Evolutionary conservation across 2,329 filamentous ascomycete genomes (phyloP), one percentile per base, ranked within the genome.

Genomic region (Ophiosphaerella narmari): DNA sequence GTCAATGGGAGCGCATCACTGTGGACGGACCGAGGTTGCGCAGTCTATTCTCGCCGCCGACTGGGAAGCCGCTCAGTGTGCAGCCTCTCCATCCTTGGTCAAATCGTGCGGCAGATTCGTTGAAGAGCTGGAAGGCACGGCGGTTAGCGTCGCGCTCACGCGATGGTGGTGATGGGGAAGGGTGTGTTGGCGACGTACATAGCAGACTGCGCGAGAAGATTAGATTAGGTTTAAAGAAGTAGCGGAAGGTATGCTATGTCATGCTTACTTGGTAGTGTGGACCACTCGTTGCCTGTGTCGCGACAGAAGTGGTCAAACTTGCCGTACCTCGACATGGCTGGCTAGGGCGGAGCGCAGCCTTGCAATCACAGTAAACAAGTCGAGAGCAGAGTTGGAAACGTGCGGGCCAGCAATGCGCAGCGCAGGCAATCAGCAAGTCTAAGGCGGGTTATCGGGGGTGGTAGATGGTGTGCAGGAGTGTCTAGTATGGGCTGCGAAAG

Each of bases 1-100:
- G 41, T 24, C 39, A 12, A 40, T 47, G 39, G 47, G 35, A 49
- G 47, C 46, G 53, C 37, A 39, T 41, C 32, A 14, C 18, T 21
- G 36, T 24, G 45, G n/a, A 78, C 84, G 65, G 75, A 90, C 89
- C 94, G 60, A 99, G 72, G 70, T 99, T 99, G 32, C 87, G 89
- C 34, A 99, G 77, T 64, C 88, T 76, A 57, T 82, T 78, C 46
- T 77, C 84, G 63, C 80, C 79, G 59, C 85, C 84, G 57, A 97
- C 77, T 7, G 82, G 66, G 61, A 97, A 94, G 57, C 93, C 93
- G 24, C 63, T 82, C 60, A 97, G 78, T 50, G 85, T 75, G 74
- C 93, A 97, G 57, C 89, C 89, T 52, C 79, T 44, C 64, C 76
- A 85, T 54, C 84, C 85, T 80, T 54, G 72, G 65, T 71, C 86